Conservation (phyloP, 2,329 filamentous ascomycete genomes). For the Diplocarpon mali region DNA sequence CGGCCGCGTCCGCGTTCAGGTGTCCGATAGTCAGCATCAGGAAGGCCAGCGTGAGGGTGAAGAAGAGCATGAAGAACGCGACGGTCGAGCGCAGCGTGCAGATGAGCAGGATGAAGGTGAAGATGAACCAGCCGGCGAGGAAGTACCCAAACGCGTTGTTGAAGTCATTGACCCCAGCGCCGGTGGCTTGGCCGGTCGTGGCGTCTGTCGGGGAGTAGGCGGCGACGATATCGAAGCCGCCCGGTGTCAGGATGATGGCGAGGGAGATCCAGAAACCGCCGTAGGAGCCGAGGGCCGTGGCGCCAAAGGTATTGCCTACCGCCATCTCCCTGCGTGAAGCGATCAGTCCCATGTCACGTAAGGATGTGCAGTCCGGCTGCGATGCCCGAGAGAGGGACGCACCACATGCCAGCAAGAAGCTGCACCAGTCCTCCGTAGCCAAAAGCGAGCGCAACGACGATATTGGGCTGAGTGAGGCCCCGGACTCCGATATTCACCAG, state of each 20-base stretch:
- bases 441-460: slow-evolving; percentile 45
- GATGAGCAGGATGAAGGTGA: slow-evolving; percentile 45
- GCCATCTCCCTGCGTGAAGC: slow-evolving; percentile 46
- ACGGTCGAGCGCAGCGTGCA: slow-evolving; percentile 48
- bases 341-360: neutral
- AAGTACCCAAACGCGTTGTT: slow-evolving; percentile 44
- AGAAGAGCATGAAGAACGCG: slow-evolving; percentile 49
- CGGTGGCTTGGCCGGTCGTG: slow-evolving; percentile 10
- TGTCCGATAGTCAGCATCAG: slow-evolving; percentile 40
- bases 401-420: slow-evolving; percentile 59
- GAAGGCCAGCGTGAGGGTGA: slow-evolving; percentile 47
- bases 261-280: slow-evolving; percentile 52
- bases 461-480: slow-evolving; percentile 36
- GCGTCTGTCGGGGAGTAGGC: slow-evolving; percentile 21
- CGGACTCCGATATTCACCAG: slow-evolving; percentile 43
- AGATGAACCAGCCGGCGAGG: slow-evolving; percentile 52
- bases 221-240: slow-evolving; percentile 40
- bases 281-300: slow-evolving; percentile 49
- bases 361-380: neutral
- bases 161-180: slow-evolving; percentile 29
- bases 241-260: slow-evolving; percentile 45
- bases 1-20: slow-evolving; percentile 20
- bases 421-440: slow-evolving; percentile 59
- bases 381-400: slow-evolving; percentile 17
- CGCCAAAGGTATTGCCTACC: slow-evolving; percentile 52